Evolutionary conservation across 305 asterid genomes (phyloP).

Genomic region (Petunia hybrid): DNA sequence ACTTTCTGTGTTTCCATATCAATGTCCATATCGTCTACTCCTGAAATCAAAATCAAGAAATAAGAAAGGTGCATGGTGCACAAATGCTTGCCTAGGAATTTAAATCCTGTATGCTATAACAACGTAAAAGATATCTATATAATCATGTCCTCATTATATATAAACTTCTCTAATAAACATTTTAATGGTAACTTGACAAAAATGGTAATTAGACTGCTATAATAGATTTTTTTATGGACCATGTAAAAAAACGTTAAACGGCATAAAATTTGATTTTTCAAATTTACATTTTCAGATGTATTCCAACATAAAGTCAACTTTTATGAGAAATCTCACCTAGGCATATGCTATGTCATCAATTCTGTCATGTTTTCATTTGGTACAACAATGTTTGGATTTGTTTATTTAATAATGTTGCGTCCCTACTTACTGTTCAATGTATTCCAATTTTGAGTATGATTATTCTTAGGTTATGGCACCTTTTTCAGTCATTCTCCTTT

Average conservation of each 20-base stretch:
- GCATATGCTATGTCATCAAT: not conserved
- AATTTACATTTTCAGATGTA: not conserved
- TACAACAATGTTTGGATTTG: not conserved
- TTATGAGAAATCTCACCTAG: not conserved
- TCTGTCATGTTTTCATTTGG: not conserved
- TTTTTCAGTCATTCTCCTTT: too few species aligned
- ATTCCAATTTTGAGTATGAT: not conserved
- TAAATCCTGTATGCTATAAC: too few species aligned
- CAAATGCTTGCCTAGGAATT: not conserved
- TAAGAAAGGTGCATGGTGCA: not conserved
- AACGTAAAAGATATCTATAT: too few species aligned
- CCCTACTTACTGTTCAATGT: not conserved
- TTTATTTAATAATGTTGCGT: too few species aligned
- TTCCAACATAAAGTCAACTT: not conserved
- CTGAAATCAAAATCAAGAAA: conserved; percentile 39
- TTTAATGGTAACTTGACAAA: too few species aligned
- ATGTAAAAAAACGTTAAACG: too few species aligned
- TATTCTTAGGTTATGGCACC: not conserved
- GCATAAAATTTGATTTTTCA: not conserved
- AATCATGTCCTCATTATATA: too few species aligned
- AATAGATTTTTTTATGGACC: too few species aligned
- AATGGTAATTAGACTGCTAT: too few species aligned
- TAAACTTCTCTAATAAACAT: too few species aligned
- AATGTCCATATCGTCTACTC: conserved; percentile 84
- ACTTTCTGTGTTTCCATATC: conserved; percentile 89